Percentiles rank a stretch among this genome's conserved stretches.
Conservation (phyloP, 2,329 filamentous ascomycete species). For the Exophiala sideris region DNA sequence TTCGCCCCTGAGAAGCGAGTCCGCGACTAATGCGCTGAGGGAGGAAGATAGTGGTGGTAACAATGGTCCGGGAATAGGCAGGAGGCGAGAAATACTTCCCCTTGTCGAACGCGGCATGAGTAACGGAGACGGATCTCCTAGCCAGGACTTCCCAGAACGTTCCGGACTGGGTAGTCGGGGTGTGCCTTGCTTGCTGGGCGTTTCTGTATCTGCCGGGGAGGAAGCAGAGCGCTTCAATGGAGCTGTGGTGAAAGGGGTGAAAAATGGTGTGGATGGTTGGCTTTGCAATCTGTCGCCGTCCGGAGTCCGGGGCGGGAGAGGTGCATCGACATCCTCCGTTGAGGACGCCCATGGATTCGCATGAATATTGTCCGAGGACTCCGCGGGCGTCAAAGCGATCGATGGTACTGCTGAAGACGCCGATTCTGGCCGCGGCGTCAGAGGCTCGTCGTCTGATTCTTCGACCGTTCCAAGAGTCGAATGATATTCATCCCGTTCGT, state of each 20-base stretch:
- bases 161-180: constrained; percentile 24
- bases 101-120: constrained; percentile 37
- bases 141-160: constrained; percentile 4
- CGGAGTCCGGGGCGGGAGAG: constrained; percentile 19
- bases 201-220: constrained; percentile 22
- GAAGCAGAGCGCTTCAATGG: constrained; percentile 17
- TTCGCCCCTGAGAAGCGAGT: constrained; percentile 59
- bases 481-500: not conserved
- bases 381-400: constrained; percentile 25
- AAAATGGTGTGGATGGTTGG: constrained; percentile 20
- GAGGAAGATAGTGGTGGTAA: constrained; percentile 59
- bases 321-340: constrained; percentile 15
- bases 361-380: constrained; percentile 12
- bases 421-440: constrained; percentile 11
- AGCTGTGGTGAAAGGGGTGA: constrained; percentile 22
- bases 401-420: constrained; percentile 23
- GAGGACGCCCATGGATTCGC: constrained; percentile 20
- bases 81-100: constrained; percentile 46
- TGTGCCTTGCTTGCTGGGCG: constrained; percentile 16
- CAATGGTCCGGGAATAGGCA: constrained; percentile 55
- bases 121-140: constrained; percentile 26
- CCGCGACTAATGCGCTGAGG: constrained; percentile 62
- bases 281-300: constrained; percentile 4
- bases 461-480: not conserved
- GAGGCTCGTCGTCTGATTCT: constrained; percentile 5